Evolutionary conservation across 2,329 filamentous ascomycete genomes (phyloP).

Genomic region (Verticillium nubilum): DNA sequence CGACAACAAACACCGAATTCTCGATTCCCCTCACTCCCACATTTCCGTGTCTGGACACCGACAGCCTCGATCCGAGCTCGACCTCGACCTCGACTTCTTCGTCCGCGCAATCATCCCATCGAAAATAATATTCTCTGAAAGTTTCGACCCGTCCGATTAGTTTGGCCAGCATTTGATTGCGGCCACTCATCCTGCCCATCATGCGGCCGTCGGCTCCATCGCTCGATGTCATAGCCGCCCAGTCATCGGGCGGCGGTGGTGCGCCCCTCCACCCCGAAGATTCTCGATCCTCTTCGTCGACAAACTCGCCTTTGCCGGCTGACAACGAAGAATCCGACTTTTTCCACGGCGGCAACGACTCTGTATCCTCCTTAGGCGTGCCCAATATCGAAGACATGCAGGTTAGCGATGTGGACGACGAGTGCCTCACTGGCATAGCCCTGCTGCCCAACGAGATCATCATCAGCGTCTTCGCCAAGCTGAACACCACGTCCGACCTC

Average conservation of each 20-base stretch:
- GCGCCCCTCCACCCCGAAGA: conserved; percentile 37
- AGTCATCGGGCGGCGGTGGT: conserved; percentile 12
- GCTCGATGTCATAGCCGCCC: conserved; percentile 19
- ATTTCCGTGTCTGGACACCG: conserved; percentile 2
- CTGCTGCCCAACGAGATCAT: conserved; percentile 90
- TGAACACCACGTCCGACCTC: conserved; percentile 70
- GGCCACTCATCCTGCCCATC: conserved; percentile 6
- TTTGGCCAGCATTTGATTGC: neutral
- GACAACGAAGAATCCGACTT: conserved; percentile 93
- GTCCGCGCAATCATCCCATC: neutral
- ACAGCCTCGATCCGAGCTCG: conserved; percentile 3
- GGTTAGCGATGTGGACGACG: conserved; percentile 56
- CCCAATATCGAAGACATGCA: conserved; percentile 72
- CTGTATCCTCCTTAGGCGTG: conserved; percentile 82
- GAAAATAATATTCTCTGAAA: neutral
- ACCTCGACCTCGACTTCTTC: conserved; percentile 3
- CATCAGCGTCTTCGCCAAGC: conserved; percentile 84
- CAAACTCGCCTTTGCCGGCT: conserved; percentile 67
- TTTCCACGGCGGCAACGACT: conserved; percentile 84
- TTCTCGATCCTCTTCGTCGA: conserved; percentile 60
- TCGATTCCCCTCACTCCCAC: conserved; percentile 4
- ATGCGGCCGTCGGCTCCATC: conserved; percentile 20
- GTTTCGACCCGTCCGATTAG: neutral
- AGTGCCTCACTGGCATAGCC: conserved; percentile 72
- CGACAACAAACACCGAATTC: conserved; percentile 2